Evolutionary conservation across 2,329 filamentous ascomycete genomes (phyloP), one percentile per base, ranked within the genome.

Genomic region (Salinomyces thailandicus): DNA sequence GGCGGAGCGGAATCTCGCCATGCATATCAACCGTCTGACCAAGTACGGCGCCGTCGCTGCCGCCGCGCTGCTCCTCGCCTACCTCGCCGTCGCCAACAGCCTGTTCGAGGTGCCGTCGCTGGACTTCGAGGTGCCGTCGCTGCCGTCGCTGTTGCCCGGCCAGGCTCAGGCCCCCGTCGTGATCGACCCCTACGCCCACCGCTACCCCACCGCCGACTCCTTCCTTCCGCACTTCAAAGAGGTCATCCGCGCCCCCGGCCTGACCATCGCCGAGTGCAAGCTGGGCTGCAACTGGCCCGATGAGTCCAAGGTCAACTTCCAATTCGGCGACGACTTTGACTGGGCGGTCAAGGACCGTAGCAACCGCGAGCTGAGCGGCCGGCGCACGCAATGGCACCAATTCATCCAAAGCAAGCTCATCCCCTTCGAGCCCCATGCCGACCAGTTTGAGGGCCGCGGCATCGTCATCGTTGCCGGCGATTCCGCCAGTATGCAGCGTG

Each of bases 401-500:
- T 48, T 43, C 20, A 37, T 54, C n/a, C 36, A 35, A 24, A 39
- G 42, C 9, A 43, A 37, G 4, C 28, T 52, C 8, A 35, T 50
- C 3, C 47, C 47, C 2, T 53, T 39, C 24, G 41, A 35, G 18
- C 35, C 39, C n/a, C 29, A 39, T 12, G 17, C 34, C 7, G 35
- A 49, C 41, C 40, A 45, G 34, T 54, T 54, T 35, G 33, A 41
- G 5, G 55, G 54, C 5, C 47, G 50, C 3, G 55, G 55, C 3
- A 52, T 58, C 22, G 53, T 59, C 15, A 49, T 57, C 18, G 51
- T 58, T 14, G 54, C 50, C 3, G 55, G 55, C 5, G 47, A 52
- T 22, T 36, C 38, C 17, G 19, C 36, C 19, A 47, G 38, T 14
- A 28, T 47, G 17, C 37, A 43, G 18, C 41, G 47, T 18, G 37